These are phyloP conservation scores for Xylaria sp. DNA, from an alignment of 495 filamentous ascomycete species.

Conservation along the genomic window DNA sequence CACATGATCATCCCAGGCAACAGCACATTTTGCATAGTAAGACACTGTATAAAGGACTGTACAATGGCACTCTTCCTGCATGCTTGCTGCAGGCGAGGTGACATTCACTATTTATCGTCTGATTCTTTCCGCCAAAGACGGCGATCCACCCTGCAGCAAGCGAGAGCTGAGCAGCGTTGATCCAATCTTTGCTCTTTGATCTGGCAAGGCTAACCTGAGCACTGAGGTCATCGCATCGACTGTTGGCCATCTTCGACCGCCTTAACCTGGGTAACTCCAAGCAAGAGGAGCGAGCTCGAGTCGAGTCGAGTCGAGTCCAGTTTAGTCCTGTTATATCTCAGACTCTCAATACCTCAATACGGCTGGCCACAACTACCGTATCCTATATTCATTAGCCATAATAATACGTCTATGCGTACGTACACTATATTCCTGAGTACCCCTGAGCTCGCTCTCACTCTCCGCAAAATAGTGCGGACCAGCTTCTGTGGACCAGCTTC, in stretches of 20 bases:
- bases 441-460: slow-evolving; percentile 7
- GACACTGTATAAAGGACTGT: background rate
- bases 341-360: no score
- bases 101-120: slow-evolving; percentile 6
- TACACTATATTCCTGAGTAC: no score
- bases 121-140: slow-evolving; percentile 1
- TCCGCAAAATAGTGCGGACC: slow-evolving; percentile 22
- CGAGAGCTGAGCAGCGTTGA: slow-evolving; percentile 16
- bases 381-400: no score
- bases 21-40: background rate
- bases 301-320: no score
- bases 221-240: background rate
- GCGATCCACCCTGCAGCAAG: slow-evolving; percentile 1
- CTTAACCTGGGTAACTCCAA: no score
- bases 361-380: background rate
- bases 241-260: background rate
- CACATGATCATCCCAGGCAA: slow-evolving; percentile 39
- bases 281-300: background rate
- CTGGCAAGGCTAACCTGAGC: background rate
- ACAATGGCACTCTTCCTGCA: background rate
- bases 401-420: no score
- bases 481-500: no score
- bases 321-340: no score
- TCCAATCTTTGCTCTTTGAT: slow-evolving; percentile 3
- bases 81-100: background rate